Base-by-base conservation (phyloP, 2,329 filamentous ascomycete genomes). In the Magnaporthales sp. region DNA sequence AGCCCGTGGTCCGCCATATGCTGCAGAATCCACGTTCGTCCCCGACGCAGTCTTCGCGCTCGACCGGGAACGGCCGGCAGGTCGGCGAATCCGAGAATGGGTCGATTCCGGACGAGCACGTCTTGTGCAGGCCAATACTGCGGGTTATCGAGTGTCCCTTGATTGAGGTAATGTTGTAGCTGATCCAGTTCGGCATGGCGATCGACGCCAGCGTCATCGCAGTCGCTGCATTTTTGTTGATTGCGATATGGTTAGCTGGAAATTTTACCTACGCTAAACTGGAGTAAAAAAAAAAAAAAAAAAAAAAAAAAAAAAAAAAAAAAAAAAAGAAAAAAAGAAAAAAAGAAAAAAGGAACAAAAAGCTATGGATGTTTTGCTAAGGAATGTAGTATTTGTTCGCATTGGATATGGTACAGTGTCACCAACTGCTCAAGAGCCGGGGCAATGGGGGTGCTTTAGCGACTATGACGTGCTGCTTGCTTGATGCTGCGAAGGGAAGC, bases 1-100 rank as follows among this genome's bases (percentile, higher is more conserved):
- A 98, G 27, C 91, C 93, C 46, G 92, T 88, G 29, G 88, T 92
- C 68, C 91, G 86, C 94, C 94, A 99, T 84, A 96, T 90, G 72
- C 88, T 90, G 81, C 95, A 98, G 79, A 98, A 97, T 73, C 88
- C 87, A 65, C 87, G 84, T 71, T 89, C 85, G 65, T 86, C 84
- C 71, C 83, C 84, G 19, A 15, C 79, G 77, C 91, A 94, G 68
- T 70, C 69, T 75, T 92, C 88, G 67, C 85, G 81, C 66, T 84
- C 79, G 70, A 51, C 19, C 3, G 92, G 92, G 76, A 93, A 95
- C 32, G 81, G 78, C 27, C 81, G 81, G 76, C 91, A 93, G 62
- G 79, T 77, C 15, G 38, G 15, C 38, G 38, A 46, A 19, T 46
- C 38, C 38, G 15, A 46, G 5, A 46, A 46, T n/a, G 80, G 78